These are phyloP conservation scores for Talaromyces piceae DNA, from an alignment of 2,329 filamentous ascomycete genomes.

Conservation along the genomic window DNA sequence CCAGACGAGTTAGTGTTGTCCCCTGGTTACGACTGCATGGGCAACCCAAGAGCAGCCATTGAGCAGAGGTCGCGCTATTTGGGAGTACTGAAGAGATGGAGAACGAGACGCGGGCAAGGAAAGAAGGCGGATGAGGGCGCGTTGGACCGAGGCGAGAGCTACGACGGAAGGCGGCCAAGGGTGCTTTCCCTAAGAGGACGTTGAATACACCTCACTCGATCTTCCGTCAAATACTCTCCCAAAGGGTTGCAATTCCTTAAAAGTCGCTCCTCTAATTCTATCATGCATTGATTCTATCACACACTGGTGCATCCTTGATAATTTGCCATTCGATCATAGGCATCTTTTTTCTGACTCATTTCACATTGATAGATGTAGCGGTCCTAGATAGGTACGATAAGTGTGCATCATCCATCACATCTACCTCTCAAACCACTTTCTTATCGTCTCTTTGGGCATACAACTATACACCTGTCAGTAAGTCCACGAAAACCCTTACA, in stretches of 20 bases:
- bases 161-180: constrained; percentile 1
- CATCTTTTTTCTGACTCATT: too few relatives aligned
- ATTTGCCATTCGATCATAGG: too few relatives aligned
- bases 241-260: too few relatives aligned
- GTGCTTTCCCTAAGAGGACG: not conserved
- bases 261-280: not conserved
- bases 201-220: not conserved
- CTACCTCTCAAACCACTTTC: constrained; percentile 47
- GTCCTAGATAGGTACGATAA: not conserved
- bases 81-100: constrained; percentile 2
- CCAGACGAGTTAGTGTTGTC: constrained; percentile 11
- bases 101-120: not conserved
- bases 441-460: constrained; percentile 62
- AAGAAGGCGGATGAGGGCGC: constrained; percentile 1
- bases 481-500: not conserved
- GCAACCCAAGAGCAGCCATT: not conserved
- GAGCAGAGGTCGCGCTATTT: constrained; percentile 1
- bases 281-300: not conserved
- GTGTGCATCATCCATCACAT: constrained; percentile 3
- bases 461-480: constrained; percentile 42
- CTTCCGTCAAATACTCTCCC: too few relatives aligned
- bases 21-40: constrained; percentile 6
- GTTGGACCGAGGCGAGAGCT: too few relatives aligned
- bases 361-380: too few relatives aligned
- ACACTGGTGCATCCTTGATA: too few relatives aligned